Base-by-base conservation (phyloP, 1,284 basidiomycete genomes). In the Volvariella surrecta region DNA sequence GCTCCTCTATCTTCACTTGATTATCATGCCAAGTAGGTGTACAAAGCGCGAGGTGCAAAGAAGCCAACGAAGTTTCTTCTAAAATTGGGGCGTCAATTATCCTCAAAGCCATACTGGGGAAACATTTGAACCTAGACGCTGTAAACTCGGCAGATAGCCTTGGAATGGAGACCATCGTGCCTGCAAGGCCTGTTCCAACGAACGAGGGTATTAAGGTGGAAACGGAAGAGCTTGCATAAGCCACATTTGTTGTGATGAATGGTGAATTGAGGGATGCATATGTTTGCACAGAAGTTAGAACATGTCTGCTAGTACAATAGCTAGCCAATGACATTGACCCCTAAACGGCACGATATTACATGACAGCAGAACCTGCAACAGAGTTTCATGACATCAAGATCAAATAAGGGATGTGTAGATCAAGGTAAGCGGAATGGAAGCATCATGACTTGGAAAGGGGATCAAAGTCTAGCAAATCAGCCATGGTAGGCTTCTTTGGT, bases 391-490 rank as follows among this genome's bases (percentile, higher is more conserved):
- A 40, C 47, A 52, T 58, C 21, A 50, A 44, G 40, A 31, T n/a
- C 15, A 43, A 38, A 6, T 39, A n/a, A 17, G 7, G 37, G 13
- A 19, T 19, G 7, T 17, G 39, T 20, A n/a, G 44, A 28, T 39
- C 2, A 44, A 42, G 28, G 31, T 47, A 47, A 38, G 13, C 42
- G 32, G 40, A 35, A 28, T 38, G 50, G 43, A 39, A 47, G 43
- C 44, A 42, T 43, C 57, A 61, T 45, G 52, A 54, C 43, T n/a
- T n/a, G n/a, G n/a, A n/a, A n/a, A 86, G 62, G 21, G 86, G 86
- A 65, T 89, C 86, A 56, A 89, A 89, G 56, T 86, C 86, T 18
- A 76, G 77, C 82, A 82, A 88, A 48, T 81, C 80, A 50, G 76
- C 70, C 52, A 79, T 79, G 24, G 76, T 67, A 11, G 71, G 57